phyloP scores from a whole-genome alignment of 106 monocot species.

The Acorus gramineus region DNA sequence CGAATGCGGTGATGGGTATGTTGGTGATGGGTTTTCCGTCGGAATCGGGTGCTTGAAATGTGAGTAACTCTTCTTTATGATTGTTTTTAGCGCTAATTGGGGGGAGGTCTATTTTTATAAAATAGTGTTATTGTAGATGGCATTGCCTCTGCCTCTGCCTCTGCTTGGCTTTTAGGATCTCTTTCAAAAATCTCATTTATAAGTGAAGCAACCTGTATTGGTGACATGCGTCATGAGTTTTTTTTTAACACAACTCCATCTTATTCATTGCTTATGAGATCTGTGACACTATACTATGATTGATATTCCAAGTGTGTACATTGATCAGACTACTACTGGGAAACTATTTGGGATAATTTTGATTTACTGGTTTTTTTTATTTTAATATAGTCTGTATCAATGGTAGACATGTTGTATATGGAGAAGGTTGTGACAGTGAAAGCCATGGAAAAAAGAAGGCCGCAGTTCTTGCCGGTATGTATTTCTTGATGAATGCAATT shows the following conservation, averaged over 20 bases:
- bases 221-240: too few relatives aligned
- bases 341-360: background rate
- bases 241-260: too few relatives aligned
- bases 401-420: conserved; percentile 17
- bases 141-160: too few relatives aligned
- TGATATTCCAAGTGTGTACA: too few relatives aligned
- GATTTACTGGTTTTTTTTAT: background rate
- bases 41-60: conserved; percentile 71
- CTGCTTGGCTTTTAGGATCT: too few relatives aligned
- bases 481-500: background rate
- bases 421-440: conserved; percentile 36
- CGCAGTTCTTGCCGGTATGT: conserved; percentile 46
- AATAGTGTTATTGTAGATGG: too few relatives aligned
- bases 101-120: background rate
- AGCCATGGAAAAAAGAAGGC: conserved; percentile 43
- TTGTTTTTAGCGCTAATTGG: background rate
- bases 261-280: too few relatives aligned
- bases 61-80: conserved; percentile 2
- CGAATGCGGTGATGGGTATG: conserved; percentile 31
- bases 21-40: conserved; percentile 65
- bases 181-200: too few relatives aligned
- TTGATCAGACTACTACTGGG: too few relatives aligned
- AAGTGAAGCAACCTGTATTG: too few relatives aligned
- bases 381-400: conserved; percentile 36
- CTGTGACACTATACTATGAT: too few relatives aligned